Evolutionary conservation across 1,139 yeast genomes (phyloP).

Genomic region (Candida tetrigidarum): DNA sequence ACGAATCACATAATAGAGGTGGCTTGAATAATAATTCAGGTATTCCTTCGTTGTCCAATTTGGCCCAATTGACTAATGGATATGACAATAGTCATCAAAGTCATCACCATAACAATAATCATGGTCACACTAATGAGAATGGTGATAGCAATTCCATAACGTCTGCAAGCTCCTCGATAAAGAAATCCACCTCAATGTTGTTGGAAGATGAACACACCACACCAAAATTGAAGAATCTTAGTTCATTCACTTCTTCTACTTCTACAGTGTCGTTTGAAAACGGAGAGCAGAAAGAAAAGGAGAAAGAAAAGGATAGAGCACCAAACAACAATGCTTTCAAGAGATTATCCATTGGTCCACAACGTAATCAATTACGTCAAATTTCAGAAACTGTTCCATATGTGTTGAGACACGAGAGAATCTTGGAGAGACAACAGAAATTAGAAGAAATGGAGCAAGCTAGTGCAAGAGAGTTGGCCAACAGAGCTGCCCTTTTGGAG

Average conservation of each 20-base stretch:
- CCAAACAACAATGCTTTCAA: conserved; percentile 50
- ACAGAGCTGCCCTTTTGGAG: conserved; percentile 75
- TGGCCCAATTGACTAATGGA: conserved; percentile 56
- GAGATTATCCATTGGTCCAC: conserved; percentile 61
- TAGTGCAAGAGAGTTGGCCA: conserved; percentile 72
- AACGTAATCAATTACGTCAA: conserved; percentile 71
- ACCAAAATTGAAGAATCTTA: conserved; percentile 33
- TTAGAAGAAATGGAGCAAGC: conserved; percentile 79
- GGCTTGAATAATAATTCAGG: conserved; percentile 22
- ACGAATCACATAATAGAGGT: conserved; percentile 4
- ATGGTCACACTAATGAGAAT: conserved; percentile 6
- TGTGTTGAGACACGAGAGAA: conserved; percentile 74
- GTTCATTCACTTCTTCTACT: conserved; percentile 35
- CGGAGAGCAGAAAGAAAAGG: no score
- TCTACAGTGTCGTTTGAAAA: conserved; percentile 34
- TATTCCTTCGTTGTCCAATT: conserved; percentile 65
- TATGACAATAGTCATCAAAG: conserved; percentile 9
- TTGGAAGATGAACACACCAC: conserved; percentile 36
- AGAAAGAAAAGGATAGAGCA: conserved; percentile 17
- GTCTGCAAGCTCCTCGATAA: conserved; percentile 26
- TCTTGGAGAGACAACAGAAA: conserved; percentile 75
- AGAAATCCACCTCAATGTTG: conserved; percentile 40
- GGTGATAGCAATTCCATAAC: conserved; percentile 27
- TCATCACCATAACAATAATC: no score
- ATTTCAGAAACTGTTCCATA: conserved; percentile 84